Evolutionary conservation across 2,329 filamentous ascomycete genomes (phyloP).

Genomic region (Stachybotrys chartarum): DNA sequence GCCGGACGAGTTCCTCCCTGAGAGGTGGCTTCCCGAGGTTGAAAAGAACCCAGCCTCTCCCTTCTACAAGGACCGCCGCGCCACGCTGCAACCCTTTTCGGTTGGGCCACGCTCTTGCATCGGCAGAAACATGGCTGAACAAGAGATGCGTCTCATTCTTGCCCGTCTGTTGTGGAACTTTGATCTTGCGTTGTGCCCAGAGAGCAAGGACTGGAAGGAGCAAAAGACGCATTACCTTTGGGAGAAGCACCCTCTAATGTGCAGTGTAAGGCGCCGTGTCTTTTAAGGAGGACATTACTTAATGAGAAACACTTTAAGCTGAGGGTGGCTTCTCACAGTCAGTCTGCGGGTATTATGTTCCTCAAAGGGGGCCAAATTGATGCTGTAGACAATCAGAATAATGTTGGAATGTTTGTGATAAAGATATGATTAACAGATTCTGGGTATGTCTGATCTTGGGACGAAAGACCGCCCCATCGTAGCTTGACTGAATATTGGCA

Average conservation of each 20-base stretch:
- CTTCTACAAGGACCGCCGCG: constrained; percentile 31
- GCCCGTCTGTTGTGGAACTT: constrained; percentile 41
- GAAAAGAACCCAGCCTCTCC: neutral
- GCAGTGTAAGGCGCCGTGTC: constrained; percentile 4
- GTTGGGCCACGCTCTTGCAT: constrained; percentile 42
- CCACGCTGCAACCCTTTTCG: constrained; percentile 39
- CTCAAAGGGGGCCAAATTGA: too few relatives aligned
- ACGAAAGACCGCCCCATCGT: too few relatives aligned
- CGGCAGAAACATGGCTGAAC: constrained; percentile 41
- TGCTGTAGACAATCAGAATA: too few relatives aligned
- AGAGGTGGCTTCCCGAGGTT: constrained; percentile 36
- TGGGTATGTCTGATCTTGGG: too few relatives aligned
- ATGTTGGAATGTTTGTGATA: too few relatives aligned
- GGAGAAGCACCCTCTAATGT: constrained; percentile 18
- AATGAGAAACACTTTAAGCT: neutral
- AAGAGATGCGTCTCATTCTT: constrained; percentile 42
- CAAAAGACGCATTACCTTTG: constrained; percentile 6
- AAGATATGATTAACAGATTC: too few relatives aligned
- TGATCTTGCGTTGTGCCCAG: constrained; percentile 28
- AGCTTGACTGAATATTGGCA: too few relatives aligned
- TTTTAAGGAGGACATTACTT: neutral
- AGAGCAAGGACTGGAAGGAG: constrained; percentile 5
- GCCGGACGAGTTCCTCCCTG: constrained; percentile 36
- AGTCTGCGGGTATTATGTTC: neutral
- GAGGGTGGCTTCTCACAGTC: neutral